phyloP scores from a whole-genome alignment of 495 filamentous ascomycete genomes.

The Hypoxylon rickii region DNA sequence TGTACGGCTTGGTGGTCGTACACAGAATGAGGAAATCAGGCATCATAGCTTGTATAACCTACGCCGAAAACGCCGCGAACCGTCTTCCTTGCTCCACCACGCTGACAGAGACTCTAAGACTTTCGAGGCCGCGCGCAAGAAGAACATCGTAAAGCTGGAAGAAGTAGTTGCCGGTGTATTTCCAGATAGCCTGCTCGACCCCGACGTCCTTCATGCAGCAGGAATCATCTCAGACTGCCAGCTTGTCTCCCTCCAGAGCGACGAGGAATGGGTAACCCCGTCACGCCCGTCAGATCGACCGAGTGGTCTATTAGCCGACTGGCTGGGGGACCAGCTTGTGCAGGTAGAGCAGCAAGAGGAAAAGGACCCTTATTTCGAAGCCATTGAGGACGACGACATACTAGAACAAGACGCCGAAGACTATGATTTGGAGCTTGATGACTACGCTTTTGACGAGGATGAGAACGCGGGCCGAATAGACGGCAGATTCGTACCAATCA shows the following conservation, averaged over 20 bases:
- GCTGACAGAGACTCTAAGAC: conserved; percentile 29
- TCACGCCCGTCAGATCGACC: conserved; percentile 33
- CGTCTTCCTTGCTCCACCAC: not conserved
- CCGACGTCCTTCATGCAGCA: conserved; percentile 49
- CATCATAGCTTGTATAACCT: conserved; percentile 68
- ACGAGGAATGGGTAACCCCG: conserved; percentile 58
- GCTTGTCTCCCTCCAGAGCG: conserved; percentile 57
- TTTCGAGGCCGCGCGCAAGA: conserved; percentile 32
- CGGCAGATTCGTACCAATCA: conserved; percentile 39
- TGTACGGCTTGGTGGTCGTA: conserved; percentile 80
- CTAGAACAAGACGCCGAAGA: conserved; percentile 34
- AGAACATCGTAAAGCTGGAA: conserved; percentile 44
- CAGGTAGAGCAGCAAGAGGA: conserved; percentile 32
- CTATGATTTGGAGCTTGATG: conserved; percentile 41
- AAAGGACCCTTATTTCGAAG: conserved; percentile 44
- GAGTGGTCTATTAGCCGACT: conserved; percentile 58
- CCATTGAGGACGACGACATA: conserved; percentile 30
- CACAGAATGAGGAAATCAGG: conserved; percentile 65
- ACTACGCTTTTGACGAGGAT: conserved; percentile 46
- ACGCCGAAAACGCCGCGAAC: conserved; percentile 37
- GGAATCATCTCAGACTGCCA: conserved; percentile 66
- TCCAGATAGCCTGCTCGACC: conserved; percentile 52
- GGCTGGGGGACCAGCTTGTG: conserved; percentile 61
- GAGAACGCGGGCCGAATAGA: conserved; percentile 43
- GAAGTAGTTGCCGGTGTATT: conserved; percentile 55